A percentile compares a stretch with the other conserved stretches of the same genome.
These are phyloP conservation scores for Venustampulla echinocandica DNA, from an alignment of 495 filamentous ascomycete species.

Conservation along the genomic window DNA sequence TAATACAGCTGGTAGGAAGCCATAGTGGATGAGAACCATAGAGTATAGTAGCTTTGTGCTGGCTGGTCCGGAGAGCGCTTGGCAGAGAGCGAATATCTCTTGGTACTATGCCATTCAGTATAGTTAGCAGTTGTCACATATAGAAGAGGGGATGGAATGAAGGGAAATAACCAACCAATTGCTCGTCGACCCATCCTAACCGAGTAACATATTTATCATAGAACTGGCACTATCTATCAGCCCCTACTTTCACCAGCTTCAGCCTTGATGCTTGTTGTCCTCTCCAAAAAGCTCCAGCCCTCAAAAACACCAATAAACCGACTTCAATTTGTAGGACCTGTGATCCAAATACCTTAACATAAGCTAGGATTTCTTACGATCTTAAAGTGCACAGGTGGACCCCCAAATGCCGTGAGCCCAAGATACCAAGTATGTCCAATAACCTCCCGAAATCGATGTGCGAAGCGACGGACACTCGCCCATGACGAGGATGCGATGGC, in stretches of 20 bases:
- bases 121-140: neutral
- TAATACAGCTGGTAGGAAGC: conserved; percentile 51
- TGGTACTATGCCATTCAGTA: conserved; percentile 50
- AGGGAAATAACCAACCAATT: conserved; percentile 40
- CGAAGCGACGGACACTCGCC: neutral
- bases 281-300: no score
- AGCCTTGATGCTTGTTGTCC: no score
- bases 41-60: conserved; percentile 78
- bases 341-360: no score
- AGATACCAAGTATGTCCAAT: conserved; percentile 50
- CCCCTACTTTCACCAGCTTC: neutral
- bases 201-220: conserved; percentile 59
- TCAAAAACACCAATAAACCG: no score
- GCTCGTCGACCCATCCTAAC: conserved; percentile 66
- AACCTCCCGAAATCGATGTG: conserved; percentile 6
- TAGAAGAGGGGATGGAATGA: neutral
- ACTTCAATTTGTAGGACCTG: no score
- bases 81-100: conserved; percentile 73
- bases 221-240: conserved; percentile 28
- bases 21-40: conserved; percentile 58
- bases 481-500: conserved; percentile 6
- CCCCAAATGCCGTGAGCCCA: conserved; percentile 64
- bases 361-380: conserved; percentile 32
- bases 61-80: conserved; percentile 66
- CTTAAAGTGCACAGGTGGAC: conserved; percentile 63